Percentiles rank a stretch among this genome's conserved stretches.
Conservation (phyloP, 2,329 filamentous ascomycete genomes). For the Ascocoryne sarcoides region DNA sequence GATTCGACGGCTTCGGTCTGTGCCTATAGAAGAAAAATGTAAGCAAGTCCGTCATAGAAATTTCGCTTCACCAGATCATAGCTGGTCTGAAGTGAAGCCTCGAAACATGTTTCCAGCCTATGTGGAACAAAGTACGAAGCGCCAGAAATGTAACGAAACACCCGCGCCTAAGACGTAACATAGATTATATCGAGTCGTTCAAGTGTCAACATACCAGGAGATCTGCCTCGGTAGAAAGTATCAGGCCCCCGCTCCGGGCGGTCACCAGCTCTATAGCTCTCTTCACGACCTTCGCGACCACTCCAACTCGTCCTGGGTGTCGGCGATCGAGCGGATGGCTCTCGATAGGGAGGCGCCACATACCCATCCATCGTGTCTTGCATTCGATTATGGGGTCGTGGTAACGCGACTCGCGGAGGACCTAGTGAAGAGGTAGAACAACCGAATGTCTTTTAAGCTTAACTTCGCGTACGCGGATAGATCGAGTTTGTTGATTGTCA, state of each 20-base stretch:
- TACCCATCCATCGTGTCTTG: conserved; percentile 24
- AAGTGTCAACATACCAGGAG: conserved; percentile 51
- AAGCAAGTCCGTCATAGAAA: conserved; percentile 10
- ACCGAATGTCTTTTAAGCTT: conserved; percentile 12
- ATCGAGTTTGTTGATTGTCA: conserved; percentile 23
- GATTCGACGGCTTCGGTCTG: conserved; percentile 43
- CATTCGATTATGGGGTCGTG: conserved; percentile 4
- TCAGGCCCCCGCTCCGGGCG: conserved; percentile 39
- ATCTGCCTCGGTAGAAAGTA: conserved; percentile 57
- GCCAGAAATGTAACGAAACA: too few species aligned
- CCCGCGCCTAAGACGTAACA: conserved; percentile 2
- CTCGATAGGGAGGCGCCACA: conserved; percentile 25
- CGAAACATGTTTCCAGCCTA: too few species aligned
- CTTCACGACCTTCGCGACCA: conserved; percentile 28
- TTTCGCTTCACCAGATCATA: too few species aligned
- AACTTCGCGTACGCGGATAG: conserved; percentile 7
- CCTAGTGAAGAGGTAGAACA: conserved; percentile 14
- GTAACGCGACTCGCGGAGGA: neutral
- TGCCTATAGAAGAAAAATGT: conserved; percentile 34
- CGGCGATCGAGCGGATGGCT: conserved; percentile 27
- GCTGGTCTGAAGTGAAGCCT: too few species aligned
- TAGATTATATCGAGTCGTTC: conserved; percentile 1
- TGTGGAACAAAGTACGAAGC: too few species aligned
- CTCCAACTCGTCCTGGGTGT: conserved; percentile 27
- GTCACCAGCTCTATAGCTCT: conserved; percentile 22